Conservation (phyloP, 1,139 yeast genomes). For the Nakaseomyces uthaithaninus region DNA sequence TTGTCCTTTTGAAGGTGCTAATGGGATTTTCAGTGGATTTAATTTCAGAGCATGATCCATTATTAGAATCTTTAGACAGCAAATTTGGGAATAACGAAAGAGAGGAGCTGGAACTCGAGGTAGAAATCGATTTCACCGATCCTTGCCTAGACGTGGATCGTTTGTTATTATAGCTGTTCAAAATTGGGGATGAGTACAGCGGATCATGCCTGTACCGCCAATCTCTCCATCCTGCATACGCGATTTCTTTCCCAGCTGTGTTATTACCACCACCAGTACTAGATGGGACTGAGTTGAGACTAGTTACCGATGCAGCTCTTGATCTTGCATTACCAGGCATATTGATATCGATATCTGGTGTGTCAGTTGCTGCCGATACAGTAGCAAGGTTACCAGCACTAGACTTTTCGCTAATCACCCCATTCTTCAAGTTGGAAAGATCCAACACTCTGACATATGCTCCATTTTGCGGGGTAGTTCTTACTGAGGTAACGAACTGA, state of each 20-base stretch:
- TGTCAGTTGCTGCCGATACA: not conserved
- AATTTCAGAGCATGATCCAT: slow-evolving; percentile 7
- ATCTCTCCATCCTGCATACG: slow-evolving; percentile 78
- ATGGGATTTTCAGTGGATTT: slow-evolving; percentile 5
- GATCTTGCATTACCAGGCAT: slow-evolving; percentile 13
- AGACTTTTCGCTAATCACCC: slow-evolving; percentile 26
- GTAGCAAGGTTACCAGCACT: slow-evolving; percentile 18
- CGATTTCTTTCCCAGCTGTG: slow-evolving; percentile 17
- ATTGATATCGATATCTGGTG: slow-evolving; percentile 1
- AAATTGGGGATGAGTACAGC: slow-evolving; percentile 40
- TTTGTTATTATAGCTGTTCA: slow-evolving; percentile 30
- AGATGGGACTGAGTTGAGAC: slow-evolving; percentile 8
- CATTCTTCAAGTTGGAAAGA: slow-evolving; percentile 46
- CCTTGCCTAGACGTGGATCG: slow-evolving; percentile 19
- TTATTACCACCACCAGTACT: slow-evolving; percentile 15
- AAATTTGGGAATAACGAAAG: slow-evolving; percentile 1
- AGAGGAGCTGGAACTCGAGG: slow-evolving; percentile 13
- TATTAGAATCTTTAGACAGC: slow-evolving; percentile 1
- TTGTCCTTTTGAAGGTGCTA: slow-evolving; percentile 3
- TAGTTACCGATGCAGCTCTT: slow-evolving; percentile 3
- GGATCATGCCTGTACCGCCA: slow-evolving; percentile 75
- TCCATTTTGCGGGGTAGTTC: slow-evolving; percentile 50
- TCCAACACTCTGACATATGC: slow-evolving; percentile 47
- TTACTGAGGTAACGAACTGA: slow-evolving; percentile 60
- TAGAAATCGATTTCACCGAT: slow-evolving; percentile 18